Conservation (phyloP, 306 rosid genomes). For the Aeschynomene evenia region DNA sequence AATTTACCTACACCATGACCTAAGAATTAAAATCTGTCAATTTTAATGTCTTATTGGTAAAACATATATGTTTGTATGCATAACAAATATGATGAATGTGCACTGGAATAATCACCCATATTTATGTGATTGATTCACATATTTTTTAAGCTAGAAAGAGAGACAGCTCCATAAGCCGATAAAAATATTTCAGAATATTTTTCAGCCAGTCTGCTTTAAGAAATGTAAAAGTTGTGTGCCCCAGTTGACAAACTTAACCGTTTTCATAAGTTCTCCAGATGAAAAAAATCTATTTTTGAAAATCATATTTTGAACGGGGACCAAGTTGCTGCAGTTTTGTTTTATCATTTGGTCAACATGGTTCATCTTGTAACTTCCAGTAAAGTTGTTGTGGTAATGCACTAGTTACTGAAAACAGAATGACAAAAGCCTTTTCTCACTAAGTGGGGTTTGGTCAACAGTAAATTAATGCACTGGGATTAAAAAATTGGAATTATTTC, state of each 20-base stretch:
- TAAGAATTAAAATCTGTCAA: not conserved
- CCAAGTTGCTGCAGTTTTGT: not conserved
- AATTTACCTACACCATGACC: not conserved
- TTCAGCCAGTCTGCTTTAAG: not conserved
- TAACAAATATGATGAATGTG: not conserved
- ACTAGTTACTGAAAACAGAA: not conserved
- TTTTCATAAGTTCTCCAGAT: not conserved
- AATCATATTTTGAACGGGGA: constrained; percentile 16
- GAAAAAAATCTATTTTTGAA: not conserved
- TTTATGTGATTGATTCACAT: not conserved
- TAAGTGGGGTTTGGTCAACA: not conserved
- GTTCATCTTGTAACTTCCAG: not conserved
- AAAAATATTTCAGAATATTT: not conserved
- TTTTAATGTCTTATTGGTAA: not conserved
- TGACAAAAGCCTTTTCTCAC: not conserved
- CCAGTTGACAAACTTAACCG: not conserved
- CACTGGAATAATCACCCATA: not conserved
- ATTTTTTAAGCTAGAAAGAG: constrained; percentile 1
- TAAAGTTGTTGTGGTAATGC: constrained; percentile 9
- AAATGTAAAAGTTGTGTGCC: not conserved
- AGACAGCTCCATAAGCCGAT: not conserved
- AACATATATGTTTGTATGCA: not conserved
- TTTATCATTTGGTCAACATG: not conserved
- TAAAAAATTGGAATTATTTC: not conserved
- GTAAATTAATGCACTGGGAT: not conserved